A percentile compares a stretch with the other conserved stretches of the same genome.
phyloP scores from a whole-genome alignment of 352 stramenopile genomes.

The Achlya hypogyna region DNA sequence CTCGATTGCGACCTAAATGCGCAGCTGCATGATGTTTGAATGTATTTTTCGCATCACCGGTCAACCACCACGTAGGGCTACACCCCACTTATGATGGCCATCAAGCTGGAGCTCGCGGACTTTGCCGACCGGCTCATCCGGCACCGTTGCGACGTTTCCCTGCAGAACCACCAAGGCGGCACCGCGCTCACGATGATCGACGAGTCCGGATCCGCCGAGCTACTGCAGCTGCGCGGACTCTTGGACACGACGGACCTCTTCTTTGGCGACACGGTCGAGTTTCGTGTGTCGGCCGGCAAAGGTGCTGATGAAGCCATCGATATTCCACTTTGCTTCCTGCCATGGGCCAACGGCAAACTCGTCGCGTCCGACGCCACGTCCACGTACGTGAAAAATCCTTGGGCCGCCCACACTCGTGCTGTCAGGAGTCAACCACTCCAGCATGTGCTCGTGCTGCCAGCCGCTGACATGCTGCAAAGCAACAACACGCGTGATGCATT shows the following conservation, averaged over 20 bases:
- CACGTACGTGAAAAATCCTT: background rate
- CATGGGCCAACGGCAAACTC: background rate
- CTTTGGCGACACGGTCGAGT: constrained; percentile 2
- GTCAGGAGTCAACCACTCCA: background rate
- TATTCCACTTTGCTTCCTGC: background rate
- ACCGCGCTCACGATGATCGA: background rate
- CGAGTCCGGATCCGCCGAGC: background rate
- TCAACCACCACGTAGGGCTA: background rate
- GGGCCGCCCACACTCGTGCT: background rate
- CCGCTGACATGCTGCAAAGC: background rate
- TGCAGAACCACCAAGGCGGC: background rate
- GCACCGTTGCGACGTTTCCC: background rate
- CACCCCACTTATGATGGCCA: background rate
- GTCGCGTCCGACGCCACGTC: background rate
- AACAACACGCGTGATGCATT: background rate
- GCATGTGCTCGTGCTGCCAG: background rate
- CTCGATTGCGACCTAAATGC: background rate
- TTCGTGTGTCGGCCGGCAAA: background rate
- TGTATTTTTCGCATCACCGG: background rate
- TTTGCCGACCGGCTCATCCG: background rate
- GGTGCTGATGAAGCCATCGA: background rate
- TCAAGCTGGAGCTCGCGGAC: background rate
- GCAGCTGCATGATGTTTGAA: background rate
- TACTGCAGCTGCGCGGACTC: background rate
- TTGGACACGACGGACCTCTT: background rate